Percentiles rank a stretch among this genome's conserved stretches.
Evolutionary conservation across 2,329 filamentous ascomycete genomes (phyloP).

Genomic region (Pseudocercospora eumusae): DNA sequence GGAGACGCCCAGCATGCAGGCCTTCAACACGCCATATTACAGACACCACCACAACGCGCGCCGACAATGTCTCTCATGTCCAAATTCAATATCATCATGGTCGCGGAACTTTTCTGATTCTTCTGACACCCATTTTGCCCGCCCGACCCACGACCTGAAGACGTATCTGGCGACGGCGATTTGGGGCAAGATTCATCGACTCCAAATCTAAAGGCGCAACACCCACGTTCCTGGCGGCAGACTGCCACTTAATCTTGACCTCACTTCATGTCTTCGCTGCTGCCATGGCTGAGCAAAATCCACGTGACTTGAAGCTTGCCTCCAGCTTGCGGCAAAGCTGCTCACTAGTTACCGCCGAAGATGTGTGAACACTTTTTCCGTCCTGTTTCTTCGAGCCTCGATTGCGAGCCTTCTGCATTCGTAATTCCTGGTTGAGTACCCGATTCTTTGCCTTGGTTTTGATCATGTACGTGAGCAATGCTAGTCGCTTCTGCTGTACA

Average conservation of each 20-base stretch:
- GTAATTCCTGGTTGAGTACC: neutral
- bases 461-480: neutral
- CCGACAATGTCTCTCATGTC: neutral
- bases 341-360: neutral
- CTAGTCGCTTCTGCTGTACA: neutral
- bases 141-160: neutral
- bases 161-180: neutral
- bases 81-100: neutral
- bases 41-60: neutral
- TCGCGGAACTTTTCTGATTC: slow-evolving; percentile 10
- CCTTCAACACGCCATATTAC: slow-evolving; percentile 6
- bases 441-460: neutral
- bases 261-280: neutral
- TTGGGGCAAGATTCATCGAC: neutral
- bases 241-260: neutral
- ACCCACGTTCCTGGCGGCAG: neutral
- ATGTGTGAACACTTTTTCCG: neutral
- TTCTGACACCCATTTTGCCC: slow-evolving; percentile 1
- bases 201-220: neutral
- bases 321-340: neutral
- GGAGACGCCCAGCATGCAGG: slow-evolving; percentile 4
- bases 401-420: neutral
- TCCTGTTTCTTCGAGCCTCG: neutral
- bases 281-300: neutral
- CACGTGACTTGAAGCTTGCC: neutral